Base-by-base conservation (phyloP, 768 basidiomycete species). In the Mycena vulgaris region DNA sequence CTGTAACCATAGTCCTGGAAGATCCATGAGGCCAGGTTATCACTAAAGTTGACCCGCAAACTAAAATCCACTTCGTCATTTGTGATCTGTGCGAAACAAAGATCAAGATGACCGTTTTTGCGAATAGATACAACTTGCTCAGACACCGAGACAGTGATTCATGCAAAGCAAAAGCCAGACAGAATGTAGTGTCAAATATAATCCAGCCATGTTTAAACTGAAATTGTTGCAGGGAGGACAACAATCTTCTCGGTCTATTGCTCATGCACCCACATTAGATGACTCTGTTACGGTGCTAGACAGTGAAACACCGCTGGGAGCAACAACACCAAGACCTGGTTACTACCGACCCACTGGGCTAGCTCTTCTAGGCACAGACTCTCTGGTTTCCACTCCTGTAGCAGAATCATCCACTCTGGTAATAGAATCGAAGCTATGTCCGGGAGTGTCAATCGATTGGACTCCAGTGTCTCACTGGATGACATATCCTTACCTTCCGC, bases 401-500 rank as follows among this genome's bases (percentile, higher is more conserved):
- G 33, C 33, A 35, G 33, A 35, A 35, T 35, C 33, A 35, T 35
- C 33, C 13, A 6, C 33, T 35, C 33, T 35, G 33, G 33, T 35
- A 35, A 35, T 35, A 35, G 33, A 35, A 35, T 35, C 33, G 33
- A 35, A 35, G 33, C 33, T 13, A 35, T 55, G 53, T 55, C 33
- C 17, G 1, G 53, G 53, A 6, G 33, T 55, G 4, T n/a, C 53
- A 3, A 23, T 55, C 11, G n/a, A 55, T n/a, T 55, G 53, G 53
- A 33, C 33, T 55, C 30, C 31, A 2, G 33, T 30, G n/a, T 55
- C 53, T 42, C 39, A 58, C 23, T 58, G 56, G 56, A 58, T 58
- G 56, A 58, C 56, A 5, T 58, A 58, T 28, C 56, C 56, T 2
- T 58, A 40, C 56, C 39, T 58, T 19, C 56, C 40, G 39, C 56